Evolutionary conservation across 1,284 basidiomycete species (phyloP).

Genomic region (Malassezia vespertilionis): DNA sequence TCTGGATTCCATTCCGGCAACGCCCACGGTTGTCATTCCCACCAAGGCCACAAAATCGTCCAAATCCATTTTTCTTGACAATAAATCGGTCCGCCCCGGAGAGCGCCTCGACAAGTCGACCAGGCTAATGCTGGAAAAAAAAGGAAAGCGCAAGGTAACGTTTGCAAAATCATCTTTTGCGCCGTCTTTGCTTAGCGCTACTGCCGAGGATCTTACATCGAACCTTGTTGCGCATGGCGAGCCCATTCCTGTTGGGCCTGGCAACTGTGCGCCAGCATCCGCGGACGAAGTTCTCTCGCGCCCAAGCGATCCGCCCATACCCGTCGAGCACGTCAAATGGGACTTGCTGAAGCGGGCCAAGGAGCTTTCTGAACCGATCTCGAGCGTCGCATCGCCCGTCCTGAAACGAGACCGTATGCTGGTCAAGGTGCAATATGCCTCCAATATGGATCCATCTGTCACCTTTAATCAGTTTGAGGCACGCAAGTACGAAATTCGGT

Average conservation of each 20-base stretch:
- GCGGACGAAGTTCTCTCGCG: slow-evolving; percentile 34
- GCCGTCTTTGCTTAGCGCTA: neutral
- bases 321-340: neutral
- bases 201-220: neutral
- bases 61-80: no score
- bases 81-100: no score
- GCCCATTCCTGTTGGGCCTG: slow-evolving; percentile 13
- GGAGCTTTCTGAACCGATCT: neutral
- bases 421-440: slow-evolving; percentile 60
- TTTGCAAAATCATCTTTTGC: no score
- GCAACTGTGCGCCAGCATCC: slow-evolving; percentile 26
- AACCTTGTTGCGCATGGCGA: neutral
- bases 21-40: no score
- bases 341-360: neutral
- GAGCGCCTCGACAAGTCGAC: no score
- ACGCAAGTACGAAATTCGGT: slow-evolving; percentile 52
- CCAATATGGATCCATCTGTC: slow-evolving; percentile 52
- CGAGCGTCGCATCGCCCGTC: neutral
- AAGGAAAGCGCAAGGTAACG: no score
- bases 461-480: slow-evolving; percentile 62
- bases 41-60: no score
- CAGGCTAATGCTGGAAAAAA: no score
- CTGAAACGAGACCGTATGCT: slow-evolving; percentile 66
- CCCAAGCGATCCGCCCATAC: slow-evolving; percentile 7
- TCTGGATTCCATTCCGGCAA: no score